Conservation (phyloP, 1,139 yeast species). For the Magnusiomyces suaveolens region DNA sequence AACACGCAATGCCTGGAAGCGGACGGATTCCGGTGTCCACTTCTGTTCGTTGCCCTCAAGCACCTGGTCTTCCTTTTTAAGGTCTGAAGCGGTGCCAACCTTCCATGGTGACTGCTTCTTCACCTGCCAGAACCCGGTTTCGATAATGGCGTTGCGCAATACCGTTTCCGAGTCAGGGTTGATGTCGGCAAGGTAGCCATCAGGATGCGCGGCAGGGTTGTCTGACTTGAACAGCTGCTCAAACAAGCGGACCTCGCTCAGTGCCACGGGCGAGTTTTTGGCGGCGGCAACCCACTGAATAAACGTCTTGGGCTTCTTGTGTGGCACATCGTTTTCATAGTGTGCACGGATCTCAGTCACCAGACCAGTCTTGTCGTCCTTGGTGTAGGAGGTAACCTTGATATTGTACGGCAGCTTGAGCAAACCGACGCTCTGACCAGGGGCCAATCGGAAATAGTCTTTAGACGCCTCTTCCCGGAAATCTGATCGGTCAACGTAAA, state of each 20-base stretch:
- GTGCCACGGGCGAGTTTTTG: conserved; percentile 49
- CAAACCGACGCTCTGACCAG: conserved; percentile 92
- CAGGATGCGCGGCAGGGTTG: conserved; percentile 82
- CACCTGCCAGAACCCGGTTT: conserved; percentile 65
- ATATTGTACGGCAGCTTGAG: conserved; percentile 83
- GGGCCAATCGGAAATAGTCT: conserved; percentile 80
- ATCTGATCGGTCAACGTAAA: conserved; percentile 82
- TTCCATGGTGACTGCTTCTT: conserved; percentile 65
- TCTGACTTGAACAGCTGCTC: conserved; percentile 84
- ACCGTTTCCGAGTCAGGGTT: conserved; percentile 70
- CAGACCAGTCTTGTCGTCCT: conserved; percentile 48
- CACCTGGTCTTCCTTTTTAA: conserved; percentile 21
- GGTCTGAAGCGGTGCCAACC: neutral
- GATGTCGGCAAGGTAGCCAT: conserved; percentile 77
- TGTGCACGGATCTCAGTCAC: conserved; percentile 65
- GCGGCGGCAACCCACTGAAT: conserved; percentile 93
- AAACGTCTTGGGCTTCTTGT: conserved; percentile 79
- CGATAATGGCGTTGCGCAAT: conserved; percentile 58
- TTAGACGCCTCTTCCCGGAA: conserved; percentile 58
- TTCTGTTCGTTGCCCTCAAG: conserved; percentile 47
- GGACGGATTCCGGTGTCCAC: conserved; percentile 66
- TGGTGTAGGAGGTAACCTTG: conserved; percentile 59
- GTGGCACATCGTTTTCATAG: conserved; percentile 57
- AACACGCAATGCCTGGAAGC: conserved; percentile 96
- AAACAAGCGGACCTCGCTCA: conserved; percentile 76